phyloP scores from a whole-genome alignment of 495 filamentous ascomycete genomes.

The Talaromyces proteolyticus region DNA sequence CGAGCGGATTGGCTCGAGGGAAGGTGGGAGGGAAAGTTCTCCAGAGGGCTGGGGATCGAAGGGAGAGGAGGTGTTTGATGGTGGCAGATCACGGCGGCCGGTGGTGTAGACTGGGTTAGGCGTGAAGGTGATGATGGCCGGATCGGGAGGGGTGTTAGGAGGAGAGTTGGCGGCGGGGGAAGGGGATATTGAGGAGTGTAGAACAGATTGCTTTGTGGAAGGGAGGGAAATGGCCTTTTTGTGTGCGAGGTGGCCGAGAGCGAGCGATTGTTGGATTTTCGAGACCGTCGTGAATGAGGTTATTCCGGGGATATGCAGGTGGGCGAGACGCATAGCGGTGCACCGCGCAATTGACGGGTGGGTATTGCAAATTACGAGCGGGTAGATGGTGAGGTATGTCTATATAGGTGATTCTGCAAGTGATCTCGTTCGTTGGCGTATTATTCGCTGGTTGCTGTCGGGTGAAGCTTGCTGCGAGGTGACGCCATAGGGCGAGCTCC shows the following conservation, averaged over 20 bases:
- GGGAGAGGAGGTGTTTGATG: constrained; percentile 35
- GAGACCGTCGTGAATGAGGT: constrained; percentile 44
- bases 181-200: constrained; percentile 6
- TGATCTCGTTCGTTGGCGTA: not conserved
- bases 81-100: constrained; percentile 72
- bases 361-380: no score
- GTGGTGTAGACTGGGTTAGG: constrained; percentile 84
- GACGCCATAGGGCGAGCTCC: no score
- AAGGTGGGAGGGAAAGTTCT: constrained; percentile 30
- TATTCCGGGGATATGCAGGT: constrained; percentile 62
- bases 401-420: no score
- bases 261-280: constrained; percentile 42
- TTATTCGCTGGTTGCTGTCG: not conserved
- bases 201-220: not conserved
- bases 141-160: constrained; percentile 40
- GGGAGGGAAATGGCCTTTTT: constrained; percentile 29
- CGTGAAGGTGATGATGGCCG: constrained; percentile 77
- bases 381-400: no score
- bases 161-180: constrained; percentile 17
- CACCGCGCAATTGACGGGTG: constrained; percentile 14
- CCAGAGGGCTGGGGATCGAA: constrained; percentile 9
- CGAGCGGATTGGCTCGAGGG: constrained; percentile 28
- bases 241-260: constrained; percentile 37
- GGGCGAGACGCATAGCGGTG: constrained; percentile 48
- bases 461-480: no score